phyloP scores from a whole-genome alignment of 257 asterid species.

The Gentiana macrophylla region DNA sequence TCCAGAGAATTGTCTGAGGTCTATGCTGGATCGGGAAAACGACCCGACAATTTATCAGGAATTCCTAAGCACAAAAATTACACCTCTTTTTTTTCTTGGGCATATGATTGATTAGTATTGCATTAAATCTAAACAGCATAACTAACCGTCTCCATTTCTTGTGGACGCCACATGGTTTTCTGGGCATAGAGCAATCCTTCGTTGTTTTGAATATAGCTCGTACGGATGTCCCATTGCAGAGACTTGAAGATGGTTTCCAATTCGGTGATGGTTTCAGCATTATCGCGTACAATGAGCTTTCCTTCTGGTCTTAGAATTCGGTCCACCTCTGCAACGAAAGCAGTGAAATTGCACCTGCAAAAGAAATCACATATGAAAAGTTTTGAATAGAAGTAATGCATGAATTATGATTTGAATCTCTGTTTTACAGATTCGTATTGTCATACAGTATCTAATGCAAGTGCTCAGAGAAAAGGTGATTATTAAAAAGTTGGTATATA shows the following conservation, averaged over 20 bases:
- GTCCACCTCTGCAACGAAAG: slow-evolving; percentile 72
- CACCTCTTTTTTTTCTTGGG: too few species aligned
- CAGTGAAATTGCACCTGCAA: slow-evolving; percentile 57
- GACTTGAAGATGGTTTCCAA: slow-evolving; percentile 65
- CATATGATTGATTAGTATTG: too few species aligned
- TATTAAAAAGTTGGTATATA: background rate
- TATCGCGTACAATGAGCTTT: slow-evolving; percentile 74
- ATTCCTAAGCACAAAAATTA: too few species aligned
- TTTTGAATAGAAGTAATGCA: slow-evolving; percentile 8
- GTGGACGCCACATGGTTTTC: slow-evolving; percentile 78
- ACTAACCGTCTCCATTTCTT: slow-evolving; percentile 42
- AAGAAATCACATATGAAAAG: slow-evolving; percentile 1
- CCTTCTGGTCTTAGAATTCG: slow-evolving; percentile 91
- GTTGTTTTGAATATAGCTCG: slow-evolving; percentile 65
- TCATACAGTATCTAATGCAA: too few species aligned
- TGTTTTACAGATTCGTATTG: too few species aligned
- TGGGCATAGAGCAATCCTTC: slow-evolving; percentile 74
- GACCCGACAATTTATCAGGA: too few species aligned
- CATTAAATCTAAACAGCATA: slow-evolving; percentile 22
- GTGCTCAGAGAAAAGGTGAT: background rate
- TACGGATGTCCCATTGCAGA: slow-evolving; percentile 71
- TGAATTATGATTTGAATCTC: too few species aligned
- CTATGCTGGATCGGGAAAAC: too few species aligned
- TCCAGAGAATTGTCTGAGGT: too few species aligned
- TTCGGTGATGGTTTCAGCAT: slow-evolving; percentile 42